Conservation (phyloP, 2,329 filamentous ascomycete genomes). For the Fusarium sp. region DNA sequence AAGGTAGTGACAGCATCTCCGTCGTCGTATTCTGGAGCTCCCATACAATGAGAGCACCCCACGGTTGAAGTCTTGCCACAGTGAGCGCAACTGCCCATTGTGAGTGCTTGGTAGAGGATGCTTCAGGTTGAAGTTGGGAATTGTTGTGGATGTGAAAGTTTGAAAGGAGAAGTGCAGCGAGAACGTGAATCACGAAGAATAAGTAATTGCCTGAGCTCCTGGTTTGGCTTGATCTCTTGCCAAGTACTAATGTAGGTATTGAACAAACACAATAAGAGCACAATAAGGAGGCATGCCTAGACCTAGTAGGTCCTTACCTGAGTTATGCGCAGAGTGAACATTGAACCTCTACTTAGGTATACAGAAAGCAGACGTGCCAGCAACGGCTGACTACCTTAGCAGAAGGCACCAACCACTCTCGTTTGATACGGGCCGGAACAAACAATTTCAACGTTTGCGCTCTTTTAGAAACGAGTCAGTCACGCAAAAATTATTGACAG, state of each 20-base stretch:
- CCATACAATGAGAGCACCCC: conserved; percentile 1
- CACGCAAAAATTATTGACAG: neutral
- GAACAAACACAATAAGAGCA: neutral
- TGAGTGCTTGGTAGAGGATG: neutral
- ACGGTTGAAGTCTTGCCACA: conserved; percentile 6
- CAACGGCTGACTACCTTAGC: neutral
- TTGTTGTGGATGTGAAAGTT: neutral
- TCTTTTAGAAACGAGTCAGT: neutral
- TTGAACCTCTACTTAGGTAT: neutral
- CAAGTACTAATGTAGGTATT: neutral
- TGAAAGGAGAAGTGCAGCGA: neutral
- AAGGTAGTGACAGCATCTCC: conserved; percentile 7
- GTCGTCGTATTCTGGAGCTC: conserved; percentile 17
- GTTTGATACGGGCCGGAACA: neutral
- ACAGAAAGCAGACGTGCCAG: neutral
- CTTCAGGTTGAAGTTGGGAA: neutral
- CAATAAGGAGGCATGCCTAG: no score
- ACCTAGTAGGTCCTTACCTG: neutral
- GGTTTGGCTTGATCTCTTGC: neutral
- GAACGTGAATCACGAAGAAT: neutral
- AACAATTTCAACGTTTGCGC: no score
- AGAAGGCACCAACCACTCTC: neutral
- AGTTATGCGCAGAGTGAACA: neutral
- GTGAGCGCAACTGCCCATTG: conserved; percentile 13
- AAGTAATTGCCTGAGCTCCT: neutral